These are phyloP conservation scores for Xylaria bambusicola DNA, from an alignment of 495 filamentous ascomycete species.

Conservation along the genomic window DNA sequence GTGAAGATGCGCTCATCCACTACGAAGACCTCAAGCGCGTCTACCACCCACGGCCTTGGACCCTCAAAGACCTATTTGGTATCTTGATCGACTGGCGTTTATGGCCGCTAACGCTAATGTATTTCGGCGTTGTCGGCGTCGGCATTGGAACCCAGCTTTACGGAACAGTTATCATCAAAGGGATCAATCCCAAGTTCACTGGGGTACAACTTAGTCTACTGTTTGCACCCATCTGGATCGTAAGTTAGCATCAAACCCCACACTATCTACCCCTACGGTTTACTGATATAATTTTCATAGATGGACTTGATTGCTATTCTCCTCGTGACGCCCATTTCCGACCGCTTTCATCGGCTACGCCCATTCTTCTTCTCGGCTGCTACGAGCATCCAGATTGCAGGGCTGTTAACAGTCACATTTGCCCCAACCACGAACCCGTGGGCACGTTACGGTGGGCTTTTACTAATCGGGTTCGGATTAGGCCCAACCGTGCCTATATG, in stretches of 20 bases:
- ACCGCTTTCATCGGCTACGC: conserved; percentile 81
- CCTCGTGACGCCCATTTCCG: conserved; percentile 79
- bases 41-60: conserved; percentile 73
- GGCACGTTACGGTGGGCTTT: conserved; percentile 84
- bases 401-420: conserved; percentile 78
- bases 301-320: conserved; percentile 90
- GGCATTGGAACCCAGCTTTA: conserved; percentile 88
- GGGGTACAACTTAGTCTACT: conserved; percentile 77
- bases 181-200: conserved; percentile 70
- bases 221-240: conserved; percentile 89
- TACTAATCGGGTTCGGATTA: conserved; percentile 88
- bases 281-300: conserved; percentile 32
- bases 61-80: conserved; percentile 60
- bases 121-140: conserved; percentile 91
- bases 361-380: conserved; percentile 80
- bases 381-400: conserved; percentile 76
- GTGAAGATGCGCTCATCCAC: conserved; percentile 77
- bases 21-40: conserved; percentile 82
- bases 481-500: conserved; percentile 89
- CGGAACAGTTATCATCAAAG: conserved; percentile 79
- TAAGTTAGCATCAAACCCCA: conserved; percentile 41
- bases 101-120: conserved; percentile 86
- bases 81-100: conserved; percentile 83
- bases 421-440: conserved; percentile 68
- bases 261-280: background rate